These are phyloP conservation scores for Coniochaeta sp. DNA, from an alignment of 2,329 filamentous ascomycete species.

Conservation along the genomic window DNA sequence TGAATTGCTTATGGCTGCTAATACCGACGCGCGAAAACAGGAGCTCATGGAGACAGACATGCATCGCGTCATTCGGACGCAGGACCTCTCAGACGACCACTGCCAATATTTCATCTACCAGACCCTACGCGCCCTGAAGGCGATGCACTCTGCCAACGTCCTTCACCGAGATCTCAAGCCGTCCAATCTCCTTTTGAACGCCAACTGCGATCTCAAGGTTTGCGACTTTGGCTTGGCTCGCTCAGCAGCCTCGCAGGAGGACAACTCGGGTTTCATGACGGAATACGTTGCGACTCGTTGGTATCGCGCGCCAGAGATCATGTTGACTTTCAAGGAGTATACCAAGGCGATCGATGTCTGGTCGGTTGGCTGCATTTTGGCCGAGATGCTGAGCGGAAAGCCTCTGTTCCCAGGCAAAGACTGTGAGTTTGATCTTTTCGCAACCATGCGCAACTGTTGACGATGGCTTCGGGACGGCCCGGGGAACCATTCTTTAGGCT, in stretches of 20 bases:
- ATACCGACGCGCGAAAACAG: slow-evolving; percentile 33
- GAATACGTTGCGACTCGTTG: slow-evolving; percentile 99
- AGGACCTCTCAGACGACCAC: slow-evolving; percentile 97
- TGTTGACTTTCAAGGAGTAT: slow-evolving; percentile 99
- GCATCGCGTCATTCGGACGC: slow-evolving; percentile 97
- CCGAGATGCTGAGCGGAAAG: slow-evolving; percentile 98
- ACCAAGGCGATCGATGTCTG: slow-evolving; percentile 99
- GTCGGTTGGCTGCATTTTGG: slow-evolving; percentile 96
- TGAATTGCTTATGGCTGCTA: slow-evolving; percentile 10
- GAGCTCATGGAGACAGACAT: slow-evolving; percentile 99
- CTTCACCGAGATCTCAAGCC: slow-evolving; percentile 96
- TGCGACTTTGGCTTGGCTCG: slow-evolving; percentile 96
- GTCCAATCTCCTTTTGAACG: slow-evolving; percentile 92
- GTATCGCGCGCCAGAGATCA: slow-evolving; percentile 98
- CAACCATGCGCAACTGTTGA: not conserved
- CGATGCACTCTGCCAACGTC: slow-evolving; percentile 98
- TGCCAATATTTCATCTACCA: slow-evolving; percentile 99
- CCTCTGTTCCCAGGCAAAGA: slow-evolving; percentile 97
- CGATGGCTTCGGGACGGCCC: not conserved
- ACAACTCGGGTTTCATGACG: slow-evolving; percentile 99
- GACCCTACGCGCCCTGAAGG: slow-evolving; percentile 92
- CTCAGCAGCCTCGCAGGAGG: slow-evolving; percentile 92
- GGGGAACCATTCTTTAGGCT: not conserved
- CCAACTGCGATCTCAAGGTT: slow-evolving; percentile 98
- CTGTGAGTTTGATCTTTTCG: slow-evolving; percentile 58